phyloP scores from a whole-genome alignment of 1,284 basidiomycete genomes.

The Microbotryum silenes-acaulis region DNA sequence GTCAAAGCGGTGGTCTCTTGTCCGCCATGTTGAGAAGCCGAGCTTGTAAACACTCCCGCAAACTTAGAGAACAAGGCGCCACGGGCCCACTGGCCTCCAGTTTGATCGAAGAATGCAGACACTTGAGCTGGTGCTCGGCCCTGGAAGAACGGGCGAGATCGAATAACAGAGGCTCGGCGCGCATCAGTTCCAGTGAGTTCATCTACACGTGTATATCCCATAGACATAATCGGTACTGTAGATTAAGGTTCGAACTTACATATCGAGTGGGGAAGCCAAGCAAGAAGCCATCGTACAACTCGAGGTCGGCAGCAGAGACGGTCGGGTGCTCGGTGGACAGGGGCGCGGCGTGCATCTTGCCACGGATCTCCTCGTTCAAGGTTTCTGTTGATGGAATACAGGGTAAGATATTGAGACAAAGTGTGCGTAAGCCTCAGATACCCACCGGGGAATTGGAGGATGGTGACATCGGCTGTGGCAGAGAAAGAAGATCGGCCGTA shows the following conservation, averaged over 20 bases:
- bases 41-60: slow-evolving; percentile 54
- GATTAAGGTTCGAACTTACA: neutral
- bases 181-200: too few species aligned
- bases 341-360: slow-evolving; percentile 65
- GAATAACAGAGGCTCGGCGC: neutral
- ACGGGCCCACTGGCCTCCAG: slow-evolving; percentile 62
- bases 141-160: slow-evolving; percentile 40
- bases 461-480: too few species aligned
- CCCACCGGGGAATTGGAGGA: too few species aligned
- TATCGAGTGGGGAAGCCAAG: slow-evolving; percentile 66
- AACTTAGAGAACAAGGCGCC: slow-evolving; percentile 72
- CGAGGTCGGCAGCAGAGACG: slow-evolving; percentile 58
- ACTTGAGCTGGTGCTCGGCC: slow-evolving; percentile 46
- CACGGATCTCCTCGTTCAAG: slow-evolving; percentile 55
- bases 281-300: slow-evolving; percentile 50
- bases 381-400: neutral
- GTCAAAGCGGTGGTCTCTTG: slow-evolving; percentile 54
- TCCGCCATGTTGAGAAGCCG: slow-evolving; percentile 40
- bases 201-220: too few species aligned
- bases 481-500: too few species aligned
- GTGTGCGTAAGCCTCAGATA: slow-evolving; percentile 42
- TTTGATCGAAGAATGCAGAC: slow-evolving; percentile 57
- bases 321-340: slow-evolving; percentile 58
- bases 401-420: slow-evolving; percentile 45
- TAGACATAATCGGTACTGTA: too few species aligned